Conservation (phyloP, 1,139 yeast species). For the Taphrina betulina region DNA sequence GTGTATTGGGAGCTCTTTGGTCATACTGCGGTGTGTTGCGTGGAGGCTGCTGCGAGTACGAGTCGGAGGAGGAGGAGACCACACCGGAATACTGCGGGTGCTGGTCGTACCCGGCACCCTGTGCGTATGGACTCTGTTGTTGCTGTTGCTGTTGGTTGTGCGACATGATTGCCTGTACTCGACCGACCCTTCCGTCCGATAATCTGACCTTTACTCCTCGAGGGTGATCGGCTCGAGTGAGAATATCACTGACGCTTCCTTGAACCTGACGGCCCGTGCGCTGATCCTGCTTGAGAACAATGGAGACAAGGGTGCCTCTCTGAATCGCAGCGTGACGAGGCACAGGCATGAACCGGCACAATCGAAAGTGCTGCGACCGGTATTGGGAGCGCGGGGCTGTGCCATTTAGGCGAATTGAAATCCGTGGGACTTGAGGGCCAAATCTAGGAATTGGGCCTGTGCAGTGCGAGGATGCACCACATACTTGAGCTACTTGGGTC, state of each 20-base stretch:
- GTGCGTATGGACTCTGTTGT: background rate
- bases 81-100: no score
- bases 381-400: no score
- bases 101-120: background rate
- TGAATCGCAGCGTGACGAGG: slow-evolving; percentile 14
- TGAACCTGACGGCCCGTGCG: slow-evolving; percentile 21
- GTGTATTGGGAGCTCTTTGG: background rate
- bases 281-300: slow-evolving; percentile 24
- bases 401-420: no score
- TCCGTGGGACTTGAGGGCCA: no score
- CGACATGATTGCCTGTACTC: slow-evolving; percentile 12
- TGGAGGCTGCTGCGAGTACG: background rate
- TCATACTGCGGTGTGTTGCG: background rate
- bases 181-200: slow-evolving; percentile 24
- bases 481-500: no score
- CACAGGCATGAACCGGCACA: no score
- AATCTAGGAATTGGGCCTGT: no score
- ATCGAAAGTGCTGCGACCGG: no score
- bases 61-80: background rate
- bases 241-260: slow-evolving; percentile 14
- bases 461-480: no score
- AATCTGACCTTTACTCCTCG: slow-evolving; percentile 29
- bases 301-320: slow-evolving; percentile 13
- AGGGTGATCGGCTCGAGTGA: slow-evolving; percentile 28
- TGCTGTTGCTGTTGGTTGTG: slow-evolving; percentile 1